Base-by-base conservation (phyloP, 257 asterid genomes). In the Capsicum rhomboideum region DNA sequence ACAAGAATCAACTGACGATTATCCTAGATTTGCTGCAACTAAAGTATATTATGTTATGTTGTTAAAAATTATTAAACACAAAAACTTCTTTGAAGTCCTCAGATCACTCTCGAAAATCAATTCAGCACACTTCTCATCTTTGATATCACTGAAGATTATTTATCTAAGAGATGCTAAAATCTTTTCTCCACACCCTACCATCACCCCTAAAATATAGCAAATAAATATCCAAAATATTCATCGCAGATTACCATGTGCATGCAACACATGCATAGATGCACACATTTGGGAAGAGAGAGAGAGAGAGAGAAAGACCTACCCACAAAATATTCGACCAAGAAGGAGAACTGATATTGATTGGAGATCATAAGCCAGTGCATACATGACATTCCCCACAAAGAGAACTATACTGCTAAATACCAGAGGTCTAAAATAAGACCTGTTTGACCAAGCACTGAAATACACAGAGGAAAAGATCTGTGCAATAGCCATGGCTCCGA, bases 371-470 rank as follows among this genome's bases (percentile, higher is more conserved):
- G 99, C 99, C 93, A 94, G 9, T 55, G 99, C 98, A 85, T 97
- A 95, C 95, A 97, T 85, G 81, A 67, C 82, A 55, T 97, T 97
- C 50, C 99, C 99, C 59, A 91, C 40, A 82, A 89, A 84, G 61
- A 97, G 97, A 84, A 91, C 92, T 40, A 97, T 82, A 88, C 99
- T 95, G 95, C 99, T 97, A 79, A 97, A 97, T 67, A 97, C 82
- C 92, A 97, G 88, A 52, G 99, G 99, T 85, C 78, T 97, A 89
- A 89, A 92, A 90, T 97, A 97, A 10, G 98, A 95, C 88, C 87
- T 97, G 86, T 97, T 97, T 52, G 99, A 97, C 99, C 99, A 97
- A 83, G 99, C 98, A 84, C 99, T 95, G 91, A 97, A 97, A 88
- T 97, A 97, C 87, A 97, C 98, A 11, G 99, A 97, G 66, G 99